phyloP scores from a whole-genome alignment of 108 stramenopile genomes.

The Epithemia pelagica region DNA sequence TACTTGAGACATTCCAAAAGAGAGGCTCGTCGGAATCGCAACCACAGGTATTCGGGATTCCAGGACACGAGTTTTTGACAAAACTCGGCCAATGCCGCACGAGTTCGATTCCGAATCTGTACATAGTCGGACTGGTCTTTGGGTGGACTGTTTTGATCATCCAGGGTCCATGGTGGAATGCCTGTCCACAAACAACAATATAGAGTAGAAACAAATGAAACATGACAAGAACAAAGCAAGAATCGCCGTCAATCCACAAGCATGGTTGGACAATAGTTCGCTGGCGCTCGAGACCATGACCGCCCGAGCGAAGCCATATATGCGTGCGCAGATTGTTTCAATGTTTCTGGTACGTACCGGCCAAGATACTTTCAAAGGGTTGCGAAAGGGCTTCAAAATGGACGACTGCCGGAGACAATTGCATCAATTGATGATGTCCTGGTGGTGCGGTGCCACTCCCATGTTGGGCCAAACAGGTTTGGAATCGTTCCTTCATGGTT shows the following conservation, averaged over 20 bases:
- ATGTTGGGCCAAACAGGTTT: conserved; percentile 37
- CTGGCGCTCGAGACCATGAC: too few relatives aligned
- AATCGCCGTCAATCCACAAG: too few relatives aligned
- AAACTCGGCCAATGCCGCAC: conserved; percentile 50
- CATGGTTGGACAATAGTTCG: too few relatives aligned
- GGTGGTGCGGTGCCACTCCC: conserved; percentile 65
- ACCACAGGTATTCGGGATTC: conserved; percentile 73
- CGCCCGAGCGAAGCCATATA: too few relatives aligned
- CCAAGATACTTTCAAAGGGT: conserved; percentile 72
- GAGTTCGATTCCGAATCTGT: conserved; percentile 39
- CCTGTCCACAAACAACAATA: too few relatives aligned
- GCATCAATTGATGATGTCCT: conserved; percentile 55
- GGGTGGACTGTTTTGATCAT: conserved; percentile 20
- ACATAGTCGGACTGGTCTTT: conserved; percentile 19
- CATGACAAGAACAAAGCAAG: too few relatives aligned
- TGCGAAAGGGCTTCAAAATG: conserved; percentile 68
- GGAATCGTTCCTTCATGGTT: conserved; percentile 36
- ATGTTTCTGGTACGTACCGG: conserved; percentile 37
- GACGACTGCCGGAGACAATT: conserved; percentile 54
- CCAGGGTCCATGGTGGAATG: conserved; percentile 9
- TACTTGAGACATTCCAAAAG: conserved; percentile 63
- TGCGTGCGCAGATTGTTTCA: too few relatives aligned
- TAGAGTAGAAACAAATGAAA: too few relatives aligned
- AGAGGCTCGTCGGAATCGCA: conserved; percentile 64
- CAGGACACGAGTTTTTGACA: conserved; percentile 57